Evolutionary conservation across 2,329 filamentous ascomycete species (phyloP), one percentile per base, ranked within the genome.

Genomic region (Cladosporium oxysporum): DNA sequence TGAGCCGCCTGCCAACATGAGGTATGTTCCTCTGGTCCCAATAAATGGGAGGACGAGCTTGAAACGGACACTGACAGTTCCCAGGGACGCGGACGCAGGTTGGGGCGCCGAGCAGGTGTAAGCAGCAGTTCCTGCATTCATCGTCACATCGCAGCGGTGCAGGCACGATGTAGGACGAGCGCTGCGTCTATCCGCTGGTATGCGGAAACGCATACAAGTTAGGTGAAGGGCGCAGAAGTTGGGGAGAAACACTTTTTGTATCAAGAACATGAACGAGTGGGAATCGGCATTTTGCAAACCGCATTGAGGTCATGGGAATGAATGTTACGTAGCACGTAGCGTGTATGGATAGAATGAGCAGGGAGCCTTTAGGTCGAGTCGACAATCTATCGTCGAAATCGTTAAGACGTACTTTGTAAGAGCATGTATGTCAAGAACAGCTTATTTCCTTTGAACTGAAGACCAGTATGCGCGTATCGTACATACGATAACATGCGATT

Each of bases 51-150:
- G 8, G 26, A n/a, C 53, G 26, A 47, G 44, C 44, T 7, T 41
- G 4, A 44, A 33, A 35, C 60, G 28, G 28, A 64, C 18, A 31
- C 64, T 71, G 37, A 68, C 65, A 53, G 5, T 2, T 16, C 55
- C 59, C 67, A 82, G 81, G 70, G 83, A 84, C 69, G 83, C 82
- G 47, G 83, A 84, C 70, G 80, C 79, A 50, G 81, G 83, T 55
- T 84, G 83, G 83, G 83, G 83, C 33, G 81, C 81, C 31, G 83
- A 84, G 71, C 83, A 84, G 73, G 82, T 84, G 47, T 84, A 82
- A 75, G 33, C 26, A 75, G 33, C 26, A 57, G 8, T 3, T 33
- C 26, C 18, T 55, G 49, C 21, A 57, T 26, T 33, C 14, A 52
- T 63, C 50, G 49, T 31, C 18, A n/a, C 21, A 55, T 58, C 35